Conservation (phyloP, 768 basidiomycete species). For the Macrolepiota dolichaula region DNA sequence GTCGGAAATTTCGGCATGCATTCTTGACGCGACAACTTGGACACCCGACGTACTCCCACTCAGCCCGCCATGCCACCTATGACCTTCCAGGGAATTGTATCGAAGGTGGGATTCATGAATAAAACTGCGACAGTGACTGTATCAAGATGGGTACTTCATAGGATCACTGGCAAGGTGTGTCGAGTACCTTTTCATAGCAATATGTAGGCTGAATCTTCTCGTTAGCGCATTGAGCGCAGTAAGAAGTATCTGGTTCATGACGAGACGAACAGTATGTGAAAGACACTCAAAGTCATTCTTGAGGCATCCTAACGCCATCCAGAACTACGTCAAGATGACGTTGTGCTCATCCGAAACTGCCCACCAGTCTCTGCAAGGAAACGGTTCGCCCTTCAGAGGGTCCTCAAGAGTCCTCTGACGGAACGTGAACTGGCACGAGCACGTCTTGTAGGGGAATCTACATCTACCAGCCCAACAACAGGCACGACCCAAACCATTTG, state of each 20-base stretch:
- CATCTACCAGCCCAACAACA: constrained; percentile 14
- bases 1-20: neutral
- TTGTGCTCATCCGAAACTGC: constrained; percentile 78
- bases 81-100: constrained; percentile 70
- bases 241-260: constrained; percentile 82
- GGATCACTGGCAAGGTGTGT: constrained; percentile 70
- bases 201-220: neutral
- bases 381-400: constrained; percentile 65
- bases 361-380: constrained; percentile 78
- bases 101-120: constrained; percentile 79
- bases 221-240: constrained; percentile 66
- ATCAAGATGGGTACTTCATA: constrained; percentile 68
- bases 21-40: neutral
- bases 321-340: constrained; percentile 68
- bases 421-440: constrained; percentile 46
- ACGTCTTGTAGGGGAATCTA: constrained; percentile 16
- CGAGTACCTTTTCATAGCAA: neutral
- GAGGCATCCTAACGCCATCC: neutral
- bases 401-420: constrained; percentile 66
- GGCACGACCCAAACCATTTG: constrained; percentile 8
- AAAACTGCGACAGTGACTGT: constrained; percentile 86
- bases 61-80: constrained; percentile 65
- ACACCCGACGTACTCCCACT: neutral
- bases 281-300: neutral
- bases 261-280: constrained; percentile 58